Evolutionary conservation across 352 stramenopile genomes (phyloP), one percentile per base, ranked within the genome.

Genomic region (Poterioochromonas sp.): DNA sequence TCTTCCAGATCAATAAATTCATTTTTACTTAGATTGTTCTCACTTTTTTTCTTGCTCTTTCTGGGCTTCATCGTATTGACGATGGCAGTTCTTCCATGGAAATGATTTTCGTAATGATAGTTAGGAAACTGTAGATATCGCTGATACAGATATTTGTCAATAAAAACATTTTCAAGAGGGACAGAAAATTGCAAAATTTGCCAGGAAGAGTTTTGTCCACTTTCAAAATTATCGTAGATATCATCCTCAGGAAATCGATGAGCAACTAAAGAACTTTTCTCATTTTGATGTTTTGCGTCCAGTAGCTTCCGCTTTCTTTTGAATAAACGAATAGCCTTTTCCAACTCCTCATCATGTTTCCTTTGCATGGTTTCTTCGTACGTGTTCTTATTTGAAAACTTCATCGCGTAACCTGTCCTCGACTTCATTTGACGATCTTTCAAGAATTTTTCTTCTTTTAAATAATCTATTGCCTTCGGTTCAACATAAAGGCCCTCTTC

Each of bases 211-310:
- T 34, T 35, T 39, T 34, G 22, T 18, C 65, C 65, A 35, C 65
- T 35, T 54, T 74, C 65, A 54, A 58, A 74, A 54, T 74, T n/a
- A 35, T 74, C 65, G 15, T 12, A 20, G 1, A 51, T 40, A 2
- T 51, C n/a, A 54, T 74, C 65, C 29, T 74, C 65, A n/a, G 65
- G 65, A n/a, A 58, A 74, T 1, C 65, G 37, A 5, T 54, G 51
- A 22, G 22, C 29, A 54, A 15, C 3, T 8, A 71, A 44, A 5
- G 62, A 41, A 12, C 8, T 1, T 41, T 47, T 41, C 26, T 71
- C 62, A 29, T 32, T 39, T 65, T 32, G 54, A 29, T 58, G 47
- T 26, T 58, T 58, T 26, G 15, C 15, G 15, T 58, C 15, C 47
- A 15, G 47, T 58, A 26, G 15, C 26, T 58, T 58, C 47, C 26